Evolutionary conservation across 208 protist genomes (phyloP).

Genomic region (Wallacemonas rigidus): DNA sequence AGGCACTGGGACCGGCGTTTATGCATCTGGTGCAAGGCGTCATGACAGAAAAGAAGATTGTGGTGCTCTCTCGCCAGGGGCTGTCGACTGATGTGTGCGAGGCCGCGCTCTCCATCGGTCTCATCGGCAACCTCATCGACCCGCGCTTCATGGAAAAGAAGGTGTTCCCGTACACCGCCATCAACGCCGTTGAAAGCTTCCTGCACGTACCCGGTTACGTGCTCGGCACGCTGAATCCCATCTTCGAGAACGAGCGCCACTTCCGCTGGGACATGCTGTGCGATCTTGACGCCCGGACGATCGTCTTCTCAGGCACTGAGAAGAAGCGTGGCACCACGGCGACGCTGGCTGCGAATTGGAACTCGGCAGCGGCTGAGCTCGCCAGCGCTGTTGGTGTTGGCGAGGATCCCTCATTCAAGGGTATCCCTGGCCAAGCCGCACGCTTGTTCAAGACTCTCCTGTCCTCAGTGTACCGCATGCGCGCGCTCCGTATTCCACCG

Average conservation of each 20-base stretch:
- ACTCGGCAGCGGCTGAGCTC: conserved; percentile 34
- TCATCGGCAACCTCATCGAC: conserved; percentile 67
- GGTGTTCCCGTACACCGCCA: conserved; percentile 81
- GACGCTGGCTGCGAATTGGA: conserved; percentile 32
- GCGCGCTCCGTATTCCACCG: conserved; percentile 41
- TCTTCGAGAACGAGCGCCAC: conserved; percentile 62
- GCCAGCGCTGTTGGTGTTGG: conserved; percentile 38
- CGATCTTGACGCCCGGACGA: conserved; percentile 59
- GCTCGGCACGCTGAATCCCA: conserved; percentile 80
- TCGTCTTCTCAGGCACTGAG: conserved; percentile 42
- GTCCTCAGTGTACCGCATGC: conserved; percentile 38
- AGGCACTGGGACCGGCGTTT: conserved; percentile 52
- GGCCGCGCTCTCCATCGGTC: conserved; percentile 60
- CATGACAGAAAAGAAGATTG: conserved; percentile 67
- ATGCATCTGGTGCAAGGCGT: conserved; percentile 65
- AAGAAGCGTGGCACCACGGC: conserved; percentile 25
- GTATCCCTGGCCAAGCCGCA: conserved; percentile 22
- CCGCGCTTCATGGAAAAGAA: conserved; percentile 60
- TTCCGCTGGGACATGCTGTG: conserved; percentile 77
- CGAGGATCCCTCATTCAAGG: conserved; percentile 26
- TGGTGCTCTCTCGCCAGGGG: conserved; percentile 68
- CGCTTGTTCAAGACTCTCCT: conserved; percentile 47
- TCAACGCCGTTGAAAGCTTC: conserved; percentile 66
- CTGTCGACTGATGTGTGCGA: conserved; percentile 74
- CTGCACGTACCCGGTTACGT: conserved; percentile 72